Percentiles rank a stretch among this genome's conserved stretches.
phyloP scores from a whole-genome alignment of 371 early-diverging fungal species.

The Circinella minor region DNA sequence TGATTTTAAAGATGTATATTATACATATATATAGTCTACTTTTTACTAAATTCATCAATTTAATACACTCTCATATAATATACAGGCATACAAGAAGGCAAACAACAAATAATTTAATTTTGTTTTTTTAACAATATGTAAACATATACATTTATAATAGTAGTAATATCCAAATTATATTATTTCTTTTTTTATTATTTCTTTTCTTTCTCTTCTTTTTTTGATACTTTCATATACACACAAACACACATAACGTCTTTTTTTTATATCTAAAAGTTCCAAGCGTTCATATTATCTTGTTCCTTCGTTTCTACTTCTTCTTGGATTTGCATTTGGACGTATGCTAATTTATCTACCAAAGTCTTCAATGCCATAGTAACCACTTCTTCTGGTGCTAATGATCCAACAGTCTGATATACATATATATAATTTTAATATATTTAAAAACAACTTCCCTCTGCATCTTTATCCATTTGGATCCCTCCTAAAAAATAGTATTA shows the following conservation, averaged over 20 bases:
- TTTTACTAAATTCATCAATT: background rate
- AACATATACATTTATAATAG: background rate
- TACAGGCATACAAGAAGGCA: slow-evolving; percentile 4
- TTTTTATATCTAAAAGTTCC: slow-evolving; percentile 25
- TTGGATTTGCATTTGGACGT: slow-evolving; percentile 77
- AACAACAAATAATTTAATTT: background rate
- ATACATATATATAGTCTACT: background rate
- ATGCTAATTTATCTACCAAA: slow-evolving; percentile 83
- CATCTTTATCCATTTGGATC: too few relatives aligned
- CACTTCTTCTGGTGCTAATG: slow-evolving; percentile 86
- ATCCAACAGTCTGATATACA: slow-evolving; percentile 73
- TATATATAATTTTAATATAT: background rate
- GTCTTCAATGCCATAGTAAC: slow-evolving; percentile 83
- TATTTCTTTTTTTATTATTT: slow-evolving; percentile 3
- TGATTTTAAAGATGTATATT: background rate
- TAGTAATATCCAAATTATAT: background rate
- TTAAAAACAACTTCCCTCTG: too few relatives aligned
- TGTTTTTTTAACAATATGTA: background rate
- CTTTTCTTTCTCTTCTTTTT: background rate
- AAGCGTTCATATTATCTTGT: slow-evolving; percentile 34
- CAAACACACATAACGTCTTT: too few relatives aligned
- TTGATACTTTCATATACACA: too few relatives aligned
- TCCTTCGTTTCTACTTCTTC: slow-evolving; percentile 60
- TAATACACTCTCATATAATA: too few relatives aligned
- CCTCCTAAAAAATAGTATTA: slow-evolving; percentile 22